These are phyloP conservation scores for Cladochytrium replicatum DNA, from an alignment of 192 early-diverging fungal genomes.

Conservation along the genomic window DNA sequence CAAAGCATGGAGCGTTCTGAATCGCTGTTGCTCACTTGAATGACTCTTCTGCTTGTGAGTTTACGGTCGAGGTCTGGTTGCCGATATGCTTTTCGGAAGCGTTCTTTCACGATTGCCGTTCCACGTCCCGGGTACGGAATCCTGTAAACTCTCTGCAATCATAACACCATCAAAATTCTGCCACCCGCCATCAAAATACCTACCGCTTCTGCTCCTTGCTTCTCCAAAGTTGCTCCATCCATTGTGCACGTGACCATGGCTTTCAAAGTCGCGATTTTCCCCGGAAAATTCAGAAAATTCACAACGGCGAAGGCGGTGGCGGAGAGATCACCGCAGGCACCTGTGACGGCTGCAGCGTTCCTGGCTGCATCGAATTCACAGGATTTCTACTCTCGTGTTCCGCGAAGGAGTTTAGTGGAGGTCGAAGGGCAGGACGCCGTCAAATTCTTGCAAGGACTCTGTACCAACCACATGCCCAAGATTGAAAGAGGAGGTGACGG, in stretches of 20 bases:
- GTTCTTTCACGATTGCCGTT: conserved; percentile 75
- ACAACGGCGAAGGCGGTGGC: too few relatives aligned
- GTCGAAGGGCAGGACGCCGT: conserved; percentile 56
- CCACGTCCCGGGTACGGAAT: conserved; percentile 46
- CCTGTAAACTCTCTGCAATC: conserved; percentile 64
- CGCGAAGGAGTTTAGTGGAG: conserved; percentile 5
- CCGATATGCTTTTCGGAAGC: conserved; percentile 86
- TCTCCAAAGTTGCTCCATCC: conserved; percentile 55
- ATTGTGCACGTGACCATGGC: too few relatives aligned
- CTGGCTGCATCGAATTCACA: neutral
- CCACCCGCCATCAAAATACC: conserved; percentile 1
- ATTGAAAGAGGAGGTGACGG: conserved; percentile 64
- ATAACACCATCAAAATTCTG: neutral
- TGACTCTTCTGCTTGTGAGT: conserved; percentile 61
- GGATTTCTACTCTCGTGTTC: neutral
- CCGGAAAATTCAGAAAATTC: too few relatives aligned
- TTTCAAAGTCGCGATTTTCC: too few relatives aligned
- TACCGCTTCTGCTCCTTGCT: conserved; percentile 87
- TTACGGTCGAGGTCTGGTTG: conserved; percentile 84
- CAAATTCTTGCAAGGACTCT: conserved; percentile 85
- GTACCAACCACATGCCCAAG: conserved; percentile 74
- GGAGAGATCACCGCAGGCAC: too few relatives aligned
- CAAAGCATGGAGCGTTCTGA: neutral
- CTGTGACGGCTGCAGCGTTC: too few relatives aligned
- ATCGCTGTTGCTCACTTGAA: conserved; percentile 33